Base-by-base conservation (phyloP, 352 stramenopile genomes). In the Globisporangium echinulatum region DNA sequence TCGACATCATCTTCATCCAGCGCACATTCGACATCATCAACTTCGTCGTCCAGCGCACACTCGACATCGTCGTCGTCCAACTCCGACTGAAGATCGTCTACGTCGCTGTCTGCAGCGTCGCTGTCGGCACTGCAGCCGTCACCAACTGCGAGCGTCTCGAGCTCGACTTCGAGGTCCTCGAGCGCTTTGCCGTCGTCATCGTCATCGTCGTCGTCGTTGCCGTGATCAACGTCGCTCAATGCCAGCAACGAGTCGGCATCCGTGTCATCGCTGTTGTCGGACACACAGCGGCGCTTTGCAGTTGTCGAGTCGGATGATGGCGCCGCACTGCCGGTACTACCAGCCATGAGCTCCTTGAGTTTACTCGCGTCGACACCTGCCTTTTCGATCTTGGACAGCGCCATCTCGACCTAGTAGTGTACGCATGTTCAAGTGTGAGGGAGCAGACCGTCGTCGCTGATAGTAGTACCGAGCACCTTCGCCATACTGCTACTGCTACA, bases 341-440 rank as follows among this genome's bases (percentile, higher is more conserved):
- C 46, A 3, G 13, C 52, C 49, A 84, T 74, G 47, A 84, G 51
- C 0, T 70, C 67, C 8, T 75, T 63, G 1, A 87, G 59, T 1
- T 73, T 71, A n/a, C 69, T 85, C 10, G 67, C 68, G 53, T 85
- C 74, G 10, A 85, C 67, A 4, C 80, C 81, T 9, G 78, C 71
- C 58, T 73, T 74, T 43, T 87, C 74, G 33, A 87, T 80, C 63
- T 88, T 87, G 3, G 79, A 87, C 52, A 89, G 70, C 36, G 77
- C 79, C 67, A 87, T 82, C 36, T 91, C 77, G 7, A 88, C 38
- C 81, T 88, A 58, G 25, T 3, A 33, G 25, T 33, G 25, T 33
- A 33, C 25, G 25, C 2, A 33, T 33, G 25, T 33, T 33, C 25
- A 33, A 33, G 25, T 33, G 25, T 33, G 25, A 33, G 25, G 25